Percentiles rank a stretch among this genome's conserved stretches.
Conservation (phyloP, 768 basidiomycete species). For the Tulasnella sp. region DNA sequence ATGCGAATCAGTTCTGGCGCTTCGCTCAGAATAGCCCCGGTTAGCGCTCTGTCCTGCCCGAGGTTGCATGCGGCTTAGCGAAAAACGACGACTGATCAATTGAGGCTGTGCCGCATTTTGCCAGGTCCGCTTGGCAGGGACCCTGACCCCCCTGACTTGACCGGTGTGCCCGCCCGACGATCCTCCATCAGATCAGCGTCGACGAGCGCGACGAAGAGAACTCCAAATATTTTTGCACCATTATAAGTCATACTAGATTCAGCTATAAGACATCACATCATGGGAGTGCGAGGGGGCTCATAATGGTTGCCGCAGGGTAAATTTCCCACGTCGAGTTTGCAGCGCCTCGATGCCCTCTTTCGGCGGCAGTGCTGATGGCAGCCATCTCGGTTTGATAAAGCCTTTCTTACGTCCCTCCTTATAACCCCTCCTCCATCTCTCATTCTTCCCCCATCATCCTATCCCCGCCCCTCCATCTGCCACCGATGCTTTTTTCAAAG, state of each 20-base stretch:
- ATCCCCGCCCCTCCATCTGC: not conserved
- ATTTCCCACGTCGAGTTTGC: not conserved
- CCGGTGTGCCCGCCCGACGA: not conserved
- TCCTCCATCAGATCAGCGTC: not conserved
- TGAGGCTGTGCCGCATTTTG: not conserved
- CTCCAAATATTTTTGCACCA: no score
- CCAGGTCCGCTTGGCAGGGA: not conserved
- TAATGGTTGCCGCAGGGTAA: no score
- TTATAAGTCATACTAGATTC: no score
- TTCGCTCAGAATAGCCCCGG: no score
- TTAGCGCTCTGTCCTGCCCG: no score
- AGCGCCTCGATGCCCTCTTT: not conserved
- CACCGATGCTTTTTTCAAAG: not conserved
- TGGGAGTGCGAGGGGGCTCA: no score
- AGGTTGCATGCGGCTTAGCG: no score
- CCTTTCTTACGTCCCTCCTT: not conserved
- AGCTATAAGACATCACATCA: no score
- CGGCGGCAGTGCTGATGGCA: not conserved
- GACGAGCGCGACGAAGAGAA: not conserved
- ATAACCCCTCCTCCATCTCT: not conserved
- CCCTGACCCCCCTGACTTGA: not conserved
- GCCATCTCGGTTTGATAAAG: not conserved
- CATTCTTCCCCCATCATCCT: not conserved
- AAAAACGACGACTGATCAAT: not conserved
- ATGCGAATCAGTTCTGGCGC: no score